Conservation (phyloP, 2,329 filamentous ascomycete species). For the Aureobasidium sp. region DNA sequence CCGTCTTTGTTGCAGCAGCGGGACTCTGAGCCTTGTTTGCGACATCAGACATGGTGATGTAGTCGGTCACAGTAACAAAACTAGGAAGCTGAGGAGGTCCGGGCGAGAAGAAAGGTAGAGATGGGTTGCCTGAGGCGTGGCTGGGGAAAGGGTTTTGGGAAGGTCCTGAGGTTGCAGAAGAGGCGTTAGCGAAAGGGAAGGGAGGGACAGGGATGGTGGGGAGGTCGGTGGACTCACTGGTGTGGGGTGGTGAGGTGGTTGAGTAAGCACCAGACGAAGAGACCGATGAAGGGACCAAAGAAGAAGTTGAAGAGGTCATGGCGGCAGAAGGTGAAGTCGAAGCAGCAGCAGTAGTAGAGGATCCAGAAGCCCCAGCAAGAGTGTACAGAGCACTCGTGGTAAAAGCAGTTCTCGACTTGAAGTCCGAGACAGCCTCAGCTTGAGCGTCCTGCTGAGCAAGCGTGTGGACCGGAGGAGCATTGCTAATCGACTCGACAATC, state of each 20-base stretch:
- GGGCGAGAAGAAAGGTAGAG: background rate
- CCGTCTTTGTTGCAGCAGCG: background rate
- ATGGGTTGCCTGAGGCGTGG: background rate
- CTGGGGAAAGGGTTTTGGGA: background rate
- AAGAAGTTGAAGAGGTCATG: background rate
- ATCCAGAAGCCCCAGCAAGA: background rate
- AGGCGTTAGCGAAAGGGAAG: background rate
- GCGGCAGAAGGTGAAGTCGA: background rate
- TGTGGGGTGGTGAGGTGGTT: background rate
- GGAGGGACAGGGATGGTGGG: background rate
- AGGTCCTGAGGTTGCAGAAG: background rate
- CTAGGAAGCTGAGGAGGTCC: background rate
- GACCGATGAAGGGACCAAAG: background rate
- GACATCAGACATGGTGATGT: background rate
- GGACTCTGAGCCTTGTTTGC: background rate
- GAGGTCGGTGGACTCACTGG: background rate
- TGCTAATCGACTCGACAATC: conserved; percentile 33
- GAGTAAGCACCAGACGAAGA: background rate
- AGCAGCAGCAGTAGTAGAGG: background rate
- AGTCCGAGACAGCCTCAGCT: conserved; percentile 34
- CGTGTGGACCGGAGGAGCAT: conserved; percentile 20
- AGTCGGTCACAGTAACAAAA: conserved; percentile 2
- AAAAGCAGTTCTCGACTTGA: conserved; percentile 34
- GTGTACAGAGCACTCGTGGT: conserved; percentile 25
- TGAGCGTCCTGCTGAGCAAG: conserved; percentile 38